Percentiles rank a stretch among this genome's conserved stretches.
These are phyloP conservation scores for Macroventuria anomochaeta DNA, from an alignment of 2,329 filamentous ascomycete species.

Conservation along the genomic window DNA sequence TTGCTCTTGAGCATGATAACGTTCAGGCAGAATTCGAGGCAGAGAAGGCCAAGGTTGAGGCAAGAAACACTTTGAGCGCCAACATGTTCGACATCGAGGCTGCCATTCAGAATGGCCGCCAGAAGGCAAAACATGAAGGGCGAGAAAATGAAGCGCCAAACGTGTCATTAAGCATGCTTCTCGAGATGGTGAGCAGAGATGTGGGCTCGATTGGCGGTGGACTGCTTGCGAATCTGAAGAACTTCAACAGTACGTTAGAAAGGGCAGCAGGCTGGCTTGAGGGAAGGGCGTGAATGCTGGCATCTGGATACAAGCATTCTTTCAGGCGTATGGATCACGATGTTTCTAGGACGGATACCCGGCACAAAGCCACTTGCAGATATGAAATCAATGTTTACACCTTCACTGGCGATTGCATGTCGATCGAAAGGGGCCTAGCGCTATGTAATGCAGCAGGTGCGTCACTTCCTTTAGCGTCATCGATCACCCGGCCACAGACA, in stretches of 20 bases:
- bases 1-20: slow-evolving; percentile 59
- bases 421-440: slow-evolving; percentile 9
- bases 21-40: slow-evolving; percentile 47
- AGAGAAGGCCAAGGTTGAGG: slow-evolving; percentile 34
- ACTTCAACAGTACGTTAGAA: slow-evolving; percentile 46
- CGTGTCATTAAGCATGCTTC: slow-evolving; percentile 41
- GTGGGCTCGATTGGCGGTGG: slow-evolving; percentile 43
- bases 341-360: slow-evolving; percentile 12
- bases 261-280: slow-evolving; percentile 46
- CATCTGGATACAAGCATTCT: slow-evolving; percentile 1
- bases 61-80: slow-evolving; percentile 35
- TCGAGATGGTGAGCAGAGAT: slow-evolving; percentile 36
- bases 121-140: slow-evolving; percentile 37
- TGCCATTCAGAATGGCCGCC: slow-evolving; percentile 45
- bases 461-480: slow-evolving; percentile 15
- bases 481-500: slow-evolving; percentile 2
- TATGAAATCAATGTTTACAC: background rate
- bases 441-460: slow-evolving; percentile 8
- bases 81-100: slow-evolving; percentile 47
- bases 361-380: slow-evolving; percentile 10
- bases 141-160: slow-evolving; percentile 44
- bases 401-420: slow-evolving; percentile 5
- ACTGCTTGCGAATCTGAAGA: slow-evolving; percentile 36
- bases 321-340: slow-evolving; percentile 3
- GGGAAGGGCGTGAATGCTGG: slow-evolving; percentile 32